A percentile compares a stretch with the other conserved stretches of the same genome.
Evolutionary conservation across 805 yeast genomes (phyloP).

Genomic region (Saccharomycopsis lassenensis): DNA sequence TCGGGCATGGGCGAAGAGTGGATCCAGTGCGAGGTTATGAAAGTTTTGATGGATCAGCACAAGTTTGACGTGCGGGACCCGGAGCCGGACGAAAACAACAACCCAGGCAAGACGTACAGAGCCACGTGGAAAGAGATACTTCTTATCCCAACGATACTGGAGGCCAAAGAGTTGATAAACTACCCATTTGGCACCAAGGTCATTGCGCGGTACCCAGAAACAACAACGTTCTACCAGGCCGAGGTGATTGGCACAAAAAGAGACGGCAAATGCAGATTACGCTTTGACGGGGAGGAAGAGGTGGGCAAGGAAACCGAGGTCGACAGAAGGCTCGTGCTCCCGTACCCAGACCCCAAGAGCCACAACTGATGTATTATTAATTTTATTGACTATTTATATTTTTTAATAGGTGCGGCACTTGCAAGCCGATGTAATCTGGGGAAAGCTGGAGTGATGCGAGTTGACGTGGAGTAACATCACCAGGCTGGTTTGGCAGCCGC

Average conservation of each 20-base stretch:
- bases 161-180: constrained; percentile 30
- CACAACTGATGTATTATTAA: no score
- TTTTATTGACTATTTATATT: no score
- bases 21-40: constrained; percentile 89
- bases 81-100: constrained; percentile 89
- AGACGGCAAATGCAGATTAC: constrained; percentile 66
- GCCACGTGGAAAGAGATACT: constrained; percentile 75
- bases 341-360: constrained; percentile 37
- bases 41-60: constrained; percentile 38
- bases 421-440: no score
- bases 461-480: no score
- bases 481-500: no score
- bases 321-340: constrained; percentile 70
- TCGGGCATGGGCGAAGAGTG: constrained; percentile 68
- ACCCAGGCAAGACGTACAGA: constrained; percentile 76
- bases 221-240: constrained; percentile 94
- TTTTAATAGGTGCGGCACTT: no score
- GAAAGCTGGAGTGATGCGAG: no score
- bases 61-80: constrained; percentile 92
- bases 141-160: constrained; percentile 49
- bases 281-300: constrained; percentile 96
- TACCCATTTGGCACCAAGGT: constrained; percentile 75
- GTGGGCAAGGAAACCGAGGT: constrained; percentile 93
- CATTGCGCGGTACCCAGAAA: constrained; percentile 91
- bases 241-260: constrained; percentile 69